Evolutionary conservation across 257 asterid species (phyloP).

Genomic region (Leptodermis oblonga): DNA sequence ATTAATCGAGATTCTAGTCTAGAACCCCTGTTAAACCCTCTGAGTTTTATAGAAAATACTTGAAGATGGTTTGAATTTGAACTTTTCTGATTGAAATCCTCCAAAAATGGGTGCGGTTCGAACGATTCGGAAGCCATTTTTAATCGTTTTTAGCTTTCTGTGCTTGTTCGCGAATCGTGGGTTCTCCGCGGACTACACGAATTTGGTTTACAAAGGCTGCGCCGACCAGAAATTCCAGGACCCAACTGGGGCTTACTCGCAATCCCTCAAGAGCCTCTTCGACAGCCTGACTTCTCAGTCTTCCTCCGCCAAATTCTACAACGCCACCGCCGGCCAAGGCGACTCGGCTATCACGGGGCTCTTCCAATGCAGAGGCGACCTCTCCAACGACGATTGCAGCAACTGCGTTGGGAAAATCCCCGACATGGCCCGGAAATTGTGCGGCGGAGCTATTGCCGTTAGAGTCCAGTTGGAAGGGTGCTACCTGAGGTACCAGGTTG

Average conservation of each 20-base stretch:
- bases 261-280: conserved; percentile 39
- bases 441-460: conserved; percentile 56
- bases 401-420: conserved; percentile 44
- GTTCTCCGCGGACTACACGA: conserved; percentile 45
- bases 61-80: conserved; percentile 5
- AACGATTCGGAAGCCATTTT: conserved; percentile 12
- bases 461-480: conserved; percentile 72
- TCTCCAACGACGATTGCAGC: conserved; percentile 45
- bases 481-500: conserved; percentile 49
- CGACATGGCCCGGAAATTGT: conserved; percentile 32
- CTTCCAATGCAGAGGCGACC: conserved; percentile 84
- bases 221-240: conserved; percentile 62
- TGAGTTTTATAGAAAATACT: neutral
- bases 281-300: conserved; percentile 49
- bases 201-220: conserved; percentile 77
- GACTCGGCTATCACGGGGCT: conserved; percentile 50
- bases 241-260: conserved; percentile 37
- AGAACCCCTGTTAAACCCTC: conserved; percentile 14
- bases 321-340: conserved; percentile 41
- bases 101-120: conserved; percentile 45
- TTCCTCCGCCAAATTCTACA: conserved; percentile 55
- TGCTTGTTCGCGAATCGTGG: conserved; percentile 15
- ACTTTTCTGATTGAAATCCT: conserved; percentile 15
- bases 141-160: conserved; percentile 18
- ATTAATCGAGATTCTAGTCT: neutral